These are phyloP conservation scores for Blastocystis sp. DNA, from an alignment of 352 stramenopile genomes.

Conservation along the genomic window DNA sequence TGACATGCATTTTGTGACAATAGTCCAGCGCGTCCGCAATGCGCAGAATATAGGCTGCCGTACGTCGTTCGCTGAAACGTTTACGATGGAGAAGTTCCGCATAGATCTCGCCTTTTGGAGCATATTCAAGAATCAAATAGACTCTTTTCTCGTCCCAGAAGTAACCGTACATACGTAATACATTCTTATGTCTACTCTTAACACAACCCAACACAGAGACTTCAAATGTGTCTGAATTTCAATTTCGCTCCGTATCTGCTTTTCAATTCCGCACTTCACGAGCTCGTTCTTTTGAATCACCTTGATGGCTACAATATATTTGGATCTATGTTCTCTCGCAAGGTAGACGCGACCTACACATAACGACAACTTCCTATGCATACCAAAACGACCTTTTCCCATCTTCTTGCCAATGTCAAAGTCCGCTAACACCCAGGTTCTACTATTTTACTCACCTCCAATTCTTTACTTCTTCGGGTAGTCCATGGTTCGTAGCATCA, in stretches of 20 bases:
- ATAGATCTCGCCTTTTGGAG: conserved; percentile 92
- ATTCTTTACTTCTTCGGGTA: conserved; percentile 48
- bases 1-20: conserved; percentile 97
- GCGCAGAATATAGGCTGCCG: conserved; percentile 86
- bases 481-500: background rate
- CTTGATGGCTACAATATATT: conserved; percentile 98
- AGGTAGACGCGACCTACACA: conserved; percentile 81
- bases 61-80: conserved; percentile 82
- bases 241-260: conserved; percentile 96
- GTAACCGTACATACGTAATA: conserved; percentile 92
- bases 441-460: background rate
- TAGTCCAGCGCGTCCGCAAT: conserved; percentile 86
- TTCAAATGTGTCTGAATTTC: conserved; percentile 96
- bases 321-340: conserved; percentile 87
- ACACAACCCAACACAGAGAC: conserved; percentile 64
- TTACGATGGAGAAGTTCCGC: conserved; percentile 84
- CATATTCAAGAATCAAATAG: conserved; percentile 98
- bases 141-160: conserved; percentile 95
- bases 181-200: conserved; percentile 81
- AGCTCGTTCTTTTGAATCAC: conserved; percentile 94
- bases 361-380: conserved; percentile 34
- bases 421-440: conserved; percentile 69
- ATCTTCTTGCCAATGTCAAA: conserved; percentile 98
- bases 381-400: conserved; percentile 93
- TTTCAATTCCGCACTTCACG: conserved; percentile 88